phyloP scores from a whole-genome alignment of 2,329 filamentous ascomycete species.

The Colletotrichum limetticola region DNA sequence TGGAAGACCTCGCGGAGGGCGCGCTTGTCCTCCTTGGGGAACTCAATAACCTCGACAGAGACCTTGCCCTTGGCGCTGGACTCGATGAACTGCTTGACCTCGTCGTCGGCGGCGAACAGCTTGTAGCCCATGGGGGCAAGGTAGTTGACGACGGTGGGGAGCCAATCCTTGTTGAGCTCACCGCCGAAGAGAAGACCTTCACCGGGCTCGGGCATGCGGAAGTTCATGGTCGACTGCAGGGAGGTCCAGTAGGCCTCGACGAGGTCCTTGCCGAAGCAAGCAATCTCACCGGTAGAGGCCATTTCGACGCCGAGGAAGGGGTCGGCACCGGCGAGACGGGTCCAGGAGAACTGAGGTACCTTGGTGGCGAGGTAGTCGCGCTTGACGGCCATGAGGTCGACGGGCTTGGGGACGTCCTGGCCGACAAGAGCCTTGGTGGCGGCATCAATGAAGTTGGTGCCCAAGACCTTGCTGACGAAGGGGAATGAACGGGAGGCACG shows the following conservation, averaged over 20 bases:
- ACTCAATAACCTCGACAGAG: slow-evolving; percentile 90
- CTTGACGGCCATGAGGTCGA: slow-evolving; percentile 89
- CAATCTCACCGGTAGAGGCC: slow-evolving; percentile 96
- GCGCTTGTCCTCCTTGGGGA: slow-evolving; percentile 96
- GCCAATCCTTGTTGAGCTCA: slow-evolving; percentile 75
- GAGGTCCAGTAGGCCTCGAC: slow-evolving; percentile 98
- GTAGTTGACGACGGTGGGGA: slow-evolving; percentile 86
- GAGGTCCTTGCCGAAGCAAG: slow-evolving; percentile 96
- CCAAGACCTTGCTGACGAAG: slow-evolving; percentile 96
- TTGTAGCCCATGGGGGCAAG: slow-evolving; percentile 93
- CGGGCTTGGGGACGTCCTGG: slow-evolving; percentile 83
- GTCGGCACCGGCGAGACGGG: slow-evolving; percentile 94
- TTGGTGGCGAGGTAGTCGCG: slow-evolving; percentile 96
- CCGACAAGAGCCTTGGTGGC: slow-evolving; percentile 93
- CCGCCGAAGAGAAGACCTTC: slow-evolving; percentile 96
- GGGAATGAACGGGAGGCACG: slow-evolving; percentile 98
- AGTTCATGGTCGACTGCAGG: slow-evolving; percentile 98
- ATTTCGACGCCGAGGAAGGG: slow-evolving; percentile 99
- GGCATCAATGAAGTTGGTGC: slow-evolving; percentile 95
- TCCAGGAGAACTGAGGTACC: slow-evolving; percentile 99
- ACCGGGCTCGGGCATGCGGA: slow-evolving; percentile 93
- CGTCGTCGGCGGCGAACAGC: slow-evolving; percentile 84
- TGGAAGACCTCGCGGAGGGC: slow-evolving; percentile 93
- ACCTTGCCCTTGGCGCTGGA: slow-evolving; percentile 72
- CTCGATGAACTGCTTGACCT: slow-evolving; percentile 88